Conservation (phyloP, 257 asterid species). For the Primulina tabacum region DNA sequence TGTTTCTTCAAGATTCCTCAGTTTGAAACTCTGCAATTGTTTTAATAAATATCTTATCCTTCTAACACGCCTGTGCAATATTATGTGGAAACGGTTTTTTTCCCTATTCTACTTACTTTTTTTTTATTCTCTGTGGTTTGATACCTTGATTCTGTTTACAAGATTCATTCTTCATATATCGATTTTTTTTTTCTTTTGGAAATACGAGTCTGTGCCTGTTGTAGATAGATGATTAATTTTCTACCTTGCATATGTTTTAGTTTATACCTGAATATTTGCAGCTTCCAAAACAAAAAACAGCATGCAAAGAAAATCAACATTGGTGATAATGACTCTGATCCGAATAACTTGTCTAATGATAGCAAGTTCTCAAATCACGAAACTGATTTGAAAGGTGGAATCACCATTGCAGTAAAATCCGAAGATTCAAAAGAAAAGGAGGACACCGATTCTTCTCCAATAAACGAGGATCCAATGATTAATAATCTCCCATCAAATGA, state of each 20-base stretch:
- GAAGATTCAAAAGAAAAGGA: conserved; percentile 34
- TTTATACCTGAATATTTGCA: conserved; percentile 38
- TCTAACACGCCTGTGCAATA: not conserved
- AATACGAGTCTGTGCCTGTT: not conserved
- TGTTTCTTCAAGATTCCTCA: not conserved
- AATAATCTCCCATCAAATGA: conserved; percentile 30
- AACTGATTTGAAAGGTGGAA: conserved; percentile 23
- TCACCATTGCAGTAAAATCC: conserved; percentile 32
- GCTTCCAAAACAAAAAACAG: conserved; percentile 64
- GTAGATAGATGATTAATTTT: not conserved
- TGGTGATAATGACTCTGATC: conserved; percentile 40
- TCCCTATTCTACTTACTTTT: not conserved
- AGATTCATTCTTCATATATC: not conserved
- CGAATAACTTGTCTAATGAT: conserved; percentile 31
- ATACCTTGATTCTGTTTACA: conserved; percentile 3
- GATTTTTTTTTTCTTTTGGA: not conserved
- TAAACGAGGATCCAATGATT: conserved; percentile 29
- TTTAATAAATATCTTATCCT: conserved; percentile 1
- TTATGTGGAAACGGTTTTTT: conserved; percentile 6
- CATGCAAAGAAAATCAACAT: conserved; percentile 49
- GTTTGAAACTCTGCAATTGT: conserved; percentile 11
- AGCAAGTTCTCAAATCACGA: conserved; percentile 36
- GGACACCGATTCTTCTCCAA: conserved; percentile 23
- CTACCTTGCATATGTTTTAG: conserved; percentile 16
- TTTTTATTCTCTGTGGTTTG: not conserved